A percentile compares a stretch with the other conserved stretches of the same genome.
These are phyloP conservation scores for Agaricus blazei DNA, from an alignment of 768 basidiomycete species.

Conservation along the genomic window DNA sequence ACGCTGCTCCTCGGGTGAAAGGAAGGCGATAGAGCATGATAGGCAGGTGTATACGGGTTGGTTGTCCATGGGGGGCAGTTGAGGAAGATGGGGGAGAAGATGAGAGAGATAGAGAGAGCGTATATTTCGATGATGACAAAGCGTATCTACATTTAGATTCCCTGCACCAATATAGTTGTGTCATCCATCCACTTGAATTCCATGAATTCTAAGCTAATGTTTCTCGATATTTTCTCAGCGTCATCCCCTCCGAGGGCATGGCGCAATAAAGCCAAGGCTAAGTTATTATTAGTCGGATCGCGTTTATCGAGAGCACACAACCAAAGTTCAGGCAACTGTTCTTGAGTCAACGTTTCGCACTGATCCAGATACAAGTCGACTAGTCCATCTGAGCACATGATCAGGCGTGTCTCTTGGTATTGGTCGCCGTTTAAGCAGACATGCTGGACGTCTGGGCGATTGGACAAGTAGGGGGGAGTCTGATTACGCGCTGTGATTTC, in stretches of 20 bases:
- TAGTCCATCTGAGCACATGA: slow-evolving; percentile 51
- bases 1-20: slow-evolving; percentile 81
- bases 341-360: slow-evolving; percentile 20
- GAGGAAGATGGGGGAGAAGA: slow-evolving; percentile 23
- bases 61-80: slow-evolving; percentile 16
- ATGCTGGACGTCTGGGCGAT: slow-evolving; percentile 37
- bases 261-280: slow-evolving; percentile 38
- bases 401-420: slow-evolving; percentile 20
- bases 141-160: slow-evolving; percentile 16
- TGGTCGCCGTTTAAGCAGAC: slow-evolving; percentile 23
- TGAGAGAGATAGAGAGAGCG: neutral
- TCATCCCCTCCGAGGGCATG: slow-evolving; percentile 41
- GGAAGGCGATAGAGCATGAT: slow-evolving; percentile 86
- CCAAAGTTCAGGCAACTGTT: slow-evolving; percentile 29
- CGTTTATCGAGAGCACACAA: slow-evolving; percentile 18
- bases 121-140: neutral
- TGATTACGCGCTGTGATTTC: slow-evolving; percentile 38
- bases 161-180: slow-evolving; percentile 43
- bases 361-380: slow-evolving; percentile 36
- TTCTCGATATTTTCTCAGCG: slow-evolving; percentile 33
- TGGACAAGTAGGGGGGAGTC: slow-evolving; percentile 52
- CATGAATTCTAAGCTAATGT: slow-evolving; percentile 43
- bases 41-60: slow-evolving; percentile 74
- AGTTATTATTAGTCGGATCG: slow-evolving; percentile 16
- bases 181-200: slow-evolving; percentile 52